phyloP scores from a whole-genome alignment of 108 stramenopile species.

The Nitzschia putrida region DNA sequence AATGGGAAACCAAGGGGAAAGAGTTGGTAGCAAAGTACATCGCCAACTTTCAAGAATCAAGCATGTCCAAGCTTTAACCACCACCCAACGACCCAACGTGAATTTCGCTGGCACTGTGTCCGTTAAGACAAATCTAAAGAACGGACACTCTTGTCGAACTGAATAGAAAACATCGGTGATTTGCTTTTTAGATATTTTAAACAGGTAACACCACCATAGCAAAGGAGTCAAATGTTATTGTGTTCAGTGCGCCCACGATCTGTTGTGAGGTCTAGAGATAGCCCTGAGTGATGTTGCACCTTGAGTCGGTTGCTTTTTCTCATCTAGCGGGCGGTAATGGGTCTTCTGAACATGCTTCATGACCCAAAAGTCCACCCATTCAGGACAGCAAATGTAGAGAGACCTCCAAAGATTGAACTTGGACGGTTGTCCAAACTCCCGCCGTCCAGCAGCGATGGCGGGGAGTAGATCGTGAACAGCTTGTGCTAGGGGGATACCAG shows the following conservation, averaged over 20 bases:
- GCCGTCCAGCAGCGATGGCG: constrained; percentile 25
- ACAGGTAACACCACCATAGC: no score
- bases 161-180: no score
- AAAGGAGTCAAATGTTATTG: no score
- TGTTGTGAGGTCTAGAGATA: constrained; percentile 16
- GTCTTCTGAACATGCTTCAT: constrained; percentile 20
- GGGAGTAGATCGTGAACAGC: constrained; percentile 24
- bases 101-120: no score
- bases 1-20: no score
- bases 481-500: constrained; percentile 23
- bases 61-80: no score
- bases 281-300: background rate
- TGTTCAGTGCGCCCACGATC: constrained; percentile 16
- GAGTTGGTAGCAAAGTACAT: no score
- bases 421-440: constrained; percentile 28
- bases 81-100: no score
- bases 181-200: no score
- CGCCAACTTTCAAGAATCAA: no score
- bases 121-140: no score
- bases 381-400: constrained; percentile 11
- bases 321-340: constrained; percentile 24
- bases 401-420: constrained; percentile 30
- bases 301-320: background rate
- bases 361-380: constrained; percentile 23
- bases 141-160: no score